These are phyloP conservation scores for Dacryopinax spathularia DNA, from an alignment of 768 basidiomycete species.

Conservation along the genomic window DNA sequence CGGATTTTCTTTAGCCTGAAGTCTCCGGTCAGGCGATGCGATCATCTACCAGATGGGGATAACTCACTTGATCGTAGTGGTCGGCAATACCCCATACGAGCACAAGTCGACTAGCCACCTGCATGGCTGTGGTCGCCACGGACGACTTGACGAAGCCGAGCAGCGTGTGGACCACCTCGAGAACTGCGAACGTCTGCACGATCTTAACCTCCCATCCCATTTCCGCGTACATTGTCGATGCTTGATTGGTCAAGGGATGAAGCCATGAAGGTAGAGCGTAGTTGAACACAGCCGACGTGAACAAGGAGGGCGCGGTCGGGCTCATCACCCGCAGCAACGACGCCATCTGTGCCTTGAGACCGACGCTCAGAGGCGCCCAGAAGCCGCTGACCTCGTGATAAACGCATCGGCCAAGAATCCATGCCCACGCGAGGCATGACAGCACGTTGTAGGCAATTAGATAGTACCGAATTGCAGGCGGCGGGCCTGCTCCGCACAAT, in stretches of 20 bases:
- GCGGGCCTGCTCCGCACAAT: not conserved
- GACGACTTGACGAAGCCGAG: conserved; percentile 70
- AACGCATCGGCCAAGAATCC: conserved; percentile 35
- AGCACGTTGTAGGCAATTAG: conserved; percentile 64
- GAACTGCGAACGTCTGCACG: conserved; percentile 68
- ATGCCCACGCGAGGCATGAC: conserved; percentile 61
- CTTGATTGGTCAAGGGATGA: conserved; percentile 30
- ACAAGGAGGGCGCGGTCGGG: not conserved
- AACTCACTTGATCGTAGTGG: conserved; percentile 44
- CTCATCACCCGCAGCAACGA: conserved; percentile 23
- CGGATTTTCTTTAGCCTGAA: conserved; percentile 32
- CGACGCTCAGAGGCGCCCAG: conserved; percentile 25
- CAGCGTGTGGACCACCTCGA: conserved; percentile 73
- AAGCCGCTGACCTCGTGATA: not conserved
- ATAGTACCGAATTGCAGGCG: conserved; percentile 31
- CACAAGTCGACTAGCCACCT: conserved; percentile 69
- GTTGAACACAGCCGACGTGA: conserved; percentile 1
- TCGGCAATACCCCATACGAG: conserved; percentile 75
- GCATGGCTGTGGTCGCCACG: conserved; percentile 55
- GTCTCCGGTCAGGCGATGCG: not conserved
- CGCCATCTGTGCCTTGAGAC: conserved; percentile 10
- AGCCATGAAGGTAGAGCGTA: conserved; percentile 6
- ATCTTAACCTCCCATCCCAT: conserved; percentile 48
- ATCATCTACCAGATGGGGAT: not conserved
- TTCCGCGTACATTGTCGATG: conserved; percentile 44